Evolutionary conservation across 257 asterid genomes (phyloP), one percentile per base, ranked within the genome.

Genomic region (Jasminum sambac): DNA sequence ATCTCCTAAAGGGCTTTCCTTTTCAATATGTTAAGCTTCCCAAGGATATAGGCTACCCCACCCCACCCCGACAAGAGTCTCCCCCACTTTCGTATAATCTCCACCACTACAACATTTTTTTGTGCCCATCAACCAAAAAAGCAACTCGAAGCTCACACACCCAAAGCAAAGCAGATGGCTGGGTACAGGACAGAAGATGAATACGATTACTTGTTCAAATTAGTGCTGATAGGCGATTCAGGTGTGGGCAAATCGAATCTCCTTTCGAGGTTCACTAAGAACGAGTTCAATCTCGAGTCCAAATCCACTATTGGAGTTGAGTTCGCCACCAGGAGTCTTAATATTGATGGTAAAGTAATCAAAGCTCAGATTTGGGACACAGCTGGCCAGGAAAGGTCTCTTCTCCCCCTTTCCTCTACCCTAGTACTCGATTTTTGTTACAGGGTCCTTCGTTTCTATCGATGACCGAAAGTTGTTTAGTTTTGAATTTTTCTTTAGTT

Each of bases 291-390:
- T 68, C 72, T 68, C 17, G 72, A 68, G 62, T 68, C 72, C 30
- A 68, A 68, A 68, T 68, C 72, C 16, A 68, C 72, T 17, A 68
- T 68, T 25, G 72, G 72, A 17, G 72, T 68, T 36, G 72, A 68
- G 38, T 68, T 68, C 52, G 72, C 72, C 61, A 68, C 72, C 30
- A 68, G 42, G 40, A 50, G 64, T 59, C 50, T 68, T 34, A 34
- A 37, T 68, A 39, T 68, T 68, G 72, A 68, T 30, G 44, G 46
- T 34, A 68, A 68, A 68, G 72, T 68, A 44, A 68, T 68, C 62
- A 68, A 68, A 36, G 72, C 72, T 68, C 72, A 68, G 72, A 68
- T 68, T 68, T 68, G 72, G 72, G 72, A 68, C 30, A 68, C 72
- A n/a, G 72, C 72, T 68, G 72, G 72, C 24, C 72, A 68, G 50